phyloP scores from a whole-genome alignment of 805 yeast genomes.

The Tetrapisispora fleetii region DNA sequence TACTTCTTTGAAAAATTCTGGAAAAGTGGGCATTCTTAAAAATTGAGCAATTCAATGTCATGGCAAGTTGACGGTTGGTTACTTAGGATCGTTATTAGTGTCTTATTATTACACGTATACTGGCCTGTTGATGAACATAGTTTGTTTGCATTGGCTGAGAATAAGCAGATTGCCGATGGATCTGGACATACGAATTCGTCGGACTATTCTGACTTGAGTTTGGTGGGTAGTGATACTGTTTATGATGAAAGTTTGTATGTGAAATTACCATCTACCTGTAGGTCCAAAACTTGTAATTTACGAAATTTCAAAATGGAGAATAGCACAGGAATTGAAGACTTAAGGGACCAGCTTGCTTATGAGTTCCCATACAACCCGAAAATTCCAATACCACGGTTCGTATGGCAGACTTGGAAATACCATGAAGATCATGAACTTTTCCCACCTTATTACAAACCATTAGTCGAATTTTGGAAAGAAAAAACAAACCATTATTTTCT shows the following conservation, averaged over 20 bases:
- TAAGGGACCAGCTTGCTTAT: constrained; percentile 44
- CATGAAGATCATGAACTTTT: constrained; percentile 46
- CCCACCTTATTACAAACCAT: constrained; percentile 41
- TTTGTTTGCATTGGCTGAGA: neutral
- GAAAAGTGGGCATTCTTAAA: too few species aligned
- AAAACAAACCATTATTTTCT: constrained; percentile 49
- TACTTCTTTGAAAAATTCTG: too few species aligned
- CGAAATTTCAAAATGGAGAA: constrained; percentile 4
- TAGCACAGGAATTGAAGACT: constrained; percentile 6
- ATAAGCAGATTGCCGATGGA: too few species aligned
- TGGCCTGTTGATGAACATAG: neutral
- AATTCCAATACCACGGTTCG: constrained; percentile 57
- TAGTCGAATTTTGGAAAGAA: constrained; percentile 51
- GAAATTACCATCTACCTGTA: neutral
- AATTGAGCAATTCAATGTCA: neutral
- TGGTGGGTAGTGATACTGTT: neutral
- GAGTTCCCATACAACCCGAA: constrained; percentile 66
- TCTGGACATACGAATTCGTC: neutral
- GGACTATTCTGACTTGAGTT: neutral
- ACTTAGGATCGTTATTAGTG: neutral
- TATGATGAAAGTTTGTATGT: neutral
- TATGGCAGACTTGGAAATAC: constrained; percentile 95
- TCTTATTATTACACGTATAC: neutral
- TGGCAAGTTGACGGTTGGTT: neutral
- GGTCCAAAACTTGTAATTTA: constrained; percentile 7